A percentile compares a stretch with the other conserved stretches of the same genome.
Conservation (phyloP, 2,329 filamentous ascomycete species). For the Diaporthe citrichinensis region DNA sequence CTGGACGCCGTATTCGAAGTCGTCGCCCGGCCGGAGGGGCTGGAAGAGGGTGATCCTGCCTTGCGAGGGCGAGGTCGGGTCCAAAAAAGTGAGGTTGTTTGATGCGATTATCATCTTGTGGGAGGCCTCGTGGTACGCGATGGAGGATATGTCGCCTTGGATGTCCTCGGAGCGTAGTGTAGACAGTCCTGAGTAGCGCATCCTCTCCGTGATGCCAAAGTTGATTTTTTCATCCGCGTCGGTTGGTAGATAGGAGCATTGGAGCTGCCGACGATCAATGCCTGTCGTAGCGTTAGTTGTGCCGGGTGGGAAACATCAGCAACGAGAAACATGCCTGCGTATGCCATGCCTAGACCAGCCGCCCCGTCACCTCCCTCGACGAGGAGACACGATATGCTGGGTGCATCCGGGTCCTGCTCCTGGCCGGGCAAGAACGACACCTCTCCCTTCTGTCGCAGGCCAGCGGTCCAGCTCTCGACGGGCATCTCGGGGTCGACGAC, state of each 20-base stretch:
- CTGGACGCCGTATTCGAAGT: slow-evolving; percentile 42
- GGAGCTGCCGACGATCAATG: slow-evolving; percentile 52
- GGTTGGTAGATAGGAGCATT: slow-evolving; percentile 59
- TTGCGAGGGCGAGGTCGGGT: slow-evolving; percentile 55
- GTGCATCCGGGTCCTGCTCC: slow-evolving; percentile 45
- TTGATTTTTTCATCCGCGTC: slow-evolving; percentile 57
- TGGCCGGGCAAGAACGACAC: slow-evolving; percentile 52
- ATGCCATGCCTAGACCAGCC: slow-evolving; percentile 58
- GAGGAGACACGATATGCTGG: slow-evolving; percentile 58
- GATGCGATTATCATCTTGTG: slow-evolving; percentile 60
- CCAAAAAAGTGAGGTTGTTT: slow-evolving; percentile 52
- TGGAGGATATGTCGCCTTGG: slow-evolving; percentile 59
- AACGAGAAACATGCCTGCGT: slow-evolving; percentile 45
- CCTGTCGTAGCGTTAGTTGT: slow-evolving; percentile 46
- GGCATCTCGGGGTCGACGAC: slow-evolving; percentile 47
- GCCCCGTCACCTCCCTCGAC: slow-evolving; percentile 56
- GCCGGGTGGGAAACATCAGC: slow-evolving; percentile 35
- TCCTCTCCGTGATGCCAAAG: slow-evolving; percentile 10
- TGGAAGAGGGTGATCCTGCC: slow-evolving; percentile 62
- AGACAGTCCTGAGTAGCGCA: slow-evolving; percentile 15
- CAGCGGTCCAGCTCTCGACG: slow-evolving; percentile 56
- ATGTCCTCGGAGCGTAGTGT: slow-evolving; percentile 44
- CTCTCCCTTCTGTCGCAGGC: slow-evolving; percentile 57
- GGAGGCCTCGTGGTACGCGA: slow-evolving; percentile 61
- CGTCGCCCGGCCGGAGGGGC: slow-evolving; percentile 50